Evolutionary conservation across 179 eudicot species (phyloP).

Genomic region (Corrigiola litoralis): DNA sequence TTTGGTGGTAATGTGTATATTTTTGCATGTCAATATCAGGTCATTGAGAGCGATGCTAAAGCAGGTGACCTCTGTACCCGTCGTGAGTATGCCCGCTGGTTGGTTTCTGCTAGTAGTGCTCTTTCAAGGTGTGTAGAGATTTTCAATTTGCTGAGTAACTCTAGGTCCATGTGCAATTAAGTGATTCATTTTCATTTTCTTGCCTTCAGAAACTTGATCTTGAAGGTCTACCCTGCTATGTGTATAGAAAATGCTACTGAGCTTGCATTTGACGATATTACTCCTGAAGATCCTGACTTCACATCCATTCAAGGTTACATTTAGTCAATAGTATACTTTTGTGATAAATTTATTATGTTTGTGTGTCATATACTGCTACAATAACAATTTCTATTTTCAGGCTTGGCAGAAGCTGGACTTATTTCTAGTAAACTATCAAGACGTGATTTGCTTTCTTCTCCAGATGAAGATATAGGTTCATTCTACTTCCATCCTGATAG

Average conservation of each 20-base stretch:
- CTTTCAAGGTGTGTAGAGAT: slow-evolving; percentile 63
- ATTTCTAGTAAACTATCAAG: slow-evolving; percentile 94
- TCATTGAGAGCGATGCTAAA: slow-evolving; percentile 82
- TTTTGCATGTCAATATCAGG: slow-evolving; percentile 38
- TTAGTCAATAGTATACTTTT: not conserved
- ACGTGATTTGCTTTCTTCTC: slow-evolving; percentile 59
- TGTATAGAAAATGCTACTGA: slow-evolving; percentile 86
- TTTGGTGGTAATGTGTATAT: not conserved
- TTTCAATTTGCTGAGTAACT: slow-evolving; percentile 1
- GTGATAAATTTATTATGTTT: slow-evolving; percentile 6
- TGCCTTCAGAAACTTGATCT: slow-evolving; percentile 55
- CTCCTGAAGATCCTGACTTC: slow-evolving; percentile 94
- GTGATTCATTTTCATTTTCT: slow-evolving; percentile 4
- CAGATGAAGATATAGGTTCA: slow-evolving; percentile 60
- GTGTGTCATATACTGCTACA: slow-evolving; percentile 13
- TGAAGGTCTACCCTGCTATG: slow-evolving; percentile 98
- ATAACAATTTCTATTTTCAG: slow-evolving; percentile 37
- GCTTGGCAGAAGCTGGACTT: slow-evolving; percentile 99
- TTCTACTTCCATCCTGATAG: slow-evolving; percentile 79
- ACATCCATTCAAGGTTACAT: slow-evolving; percentile 77
- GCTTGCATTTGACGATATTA: slow-evolving; percentile 91
- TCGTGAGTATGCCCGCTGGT: slow-evolving; percentile 98
- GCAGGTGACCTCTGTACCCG: slow-evolving; percentile 91
- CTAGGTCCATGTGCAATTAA: slow-evolving; percentile 1
- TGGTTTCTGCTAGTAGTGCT: slow-evolving; percentile 85